Evolutionary conservation across 2,329 filamentous ascomycete genomes (phyloP), one percentile per base, ranked within the genome.

Genomic region (Aureobasidium sp.): DNA sequence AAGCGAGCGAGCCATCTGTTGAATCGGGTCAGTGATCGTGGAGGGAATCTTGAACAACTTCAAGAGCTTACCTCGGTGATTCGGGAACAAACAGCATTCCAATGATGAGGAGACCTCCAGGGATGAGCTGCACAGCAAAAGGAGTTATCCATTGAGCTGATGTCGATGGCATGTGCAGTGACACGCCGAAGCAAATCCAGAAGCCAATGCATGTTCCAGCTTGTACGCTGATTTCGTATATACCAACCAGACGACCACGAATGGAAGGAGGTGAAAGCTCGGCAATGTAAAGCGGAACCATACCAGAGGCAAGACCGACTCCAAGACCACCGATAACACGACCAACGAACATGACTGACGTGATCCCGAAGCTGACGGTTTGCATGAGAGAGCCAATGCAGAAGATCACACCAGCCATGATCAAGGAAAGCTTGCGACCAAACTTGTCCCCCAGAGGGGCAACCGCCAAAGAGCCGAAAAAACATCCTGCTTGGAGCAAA

Each of bases 281-380:
- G 10, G 66, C 59, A 24, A 67, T 62, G 52, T 69, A 69, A 25
- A 68, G 68, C 2, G 67, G 67, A 11, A 63, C 63, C 7, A 65
- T 61, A 3, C 63, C 62, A 12, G 64, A 62, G 32, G 66, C 63
- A 5, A 58, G 62, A 35, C 67, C 67, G 22, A 65, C 64, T 7
- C 45, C 57, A 22, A 59, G 25, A 30, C 56, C 58, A 35, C 54
- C 57, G 29, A 59, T 49, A 17, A 49, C 54, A 24, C 57, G 47
- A 4, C 57, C 57, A 3, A 74, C 74, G 14, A 74, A 58, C 11
- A 74, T 64, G 75, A 34, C 76, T 59, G 6, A 68, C 58, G 48
- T 74, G 72, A 21, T n/a, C n/a, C 71, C 70, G 52, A 72, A 64
- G 56, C 75, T 71, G 12, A 79, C 68, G 11, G 75, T 74, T 71